Evolutionary conservation across 2,329 filamentous ascomycete genomes (phyloP).

Genomic region (Didymella pinodella): DNA sequence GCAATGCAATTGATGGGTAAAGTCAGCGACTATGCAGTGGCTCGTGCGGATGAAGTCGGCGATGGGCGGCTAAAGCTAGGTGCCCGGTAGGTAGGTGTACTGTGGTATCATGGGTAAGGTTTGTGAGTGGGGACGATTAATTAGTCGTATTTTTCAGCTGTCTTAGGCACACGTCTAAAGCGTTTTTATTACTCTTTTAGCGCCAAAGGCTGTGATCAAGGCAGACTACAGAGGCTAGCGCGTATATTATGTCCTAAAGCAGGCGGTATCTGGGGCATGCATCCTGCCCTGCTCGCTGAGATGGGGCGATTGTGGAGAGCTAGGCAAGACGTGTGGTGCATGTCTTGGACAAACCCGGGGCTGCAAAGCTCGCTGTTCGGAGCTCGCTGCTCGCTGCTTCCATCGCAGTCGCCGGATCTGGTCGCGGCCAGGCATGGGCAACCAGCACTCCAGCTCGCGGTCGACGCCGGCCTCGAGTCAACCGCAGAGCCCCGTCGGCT

Average conservation of each 20-base stretch:
- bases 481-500: slow-evolving; percentile 37
- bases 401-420: slow-evolving; percentile 6
- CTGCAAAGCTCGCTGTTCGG: too few species aligned
- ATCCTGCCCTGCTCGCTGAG: slow-evolving; percentile 13
- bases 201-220: too few species aligned
- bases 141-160: too few species aligned
- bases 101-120: too few species aligned
- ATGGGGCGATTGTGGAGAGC: slow-evolving; percentile 25
- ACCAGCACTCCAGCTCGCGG: slow-evolving; percentile 43
- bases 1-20: slow-evolving; percentile 3
- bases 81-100: too few species aligned
- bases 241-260: too few species aligned
- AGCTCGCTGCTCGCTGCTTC: too few species aligned
- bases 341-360: slow-evolving; percentile 1
- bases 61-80: slow-evolving; percentile 9
- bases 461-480: slow-evolving; percentile 31
- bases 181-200: too few species aligned
- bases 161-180: too few species aligned
- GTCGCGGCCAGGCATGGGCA: slow-evolving; percentile 39
- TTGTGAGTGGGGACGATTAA: too few species aligned
- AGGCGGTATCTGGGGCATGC: slow-evolving; percentile 23
- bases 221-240: too few species aligned
- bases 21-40: slow-evolving; percentile 22
- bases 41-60: slow-evolving; percentile 29
- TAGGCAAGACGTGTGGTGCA: slow-evolving; percentile 17